Conservation (phyloP, 1,284 basidiomycete species). For the Ustilago sp. region DNA sequence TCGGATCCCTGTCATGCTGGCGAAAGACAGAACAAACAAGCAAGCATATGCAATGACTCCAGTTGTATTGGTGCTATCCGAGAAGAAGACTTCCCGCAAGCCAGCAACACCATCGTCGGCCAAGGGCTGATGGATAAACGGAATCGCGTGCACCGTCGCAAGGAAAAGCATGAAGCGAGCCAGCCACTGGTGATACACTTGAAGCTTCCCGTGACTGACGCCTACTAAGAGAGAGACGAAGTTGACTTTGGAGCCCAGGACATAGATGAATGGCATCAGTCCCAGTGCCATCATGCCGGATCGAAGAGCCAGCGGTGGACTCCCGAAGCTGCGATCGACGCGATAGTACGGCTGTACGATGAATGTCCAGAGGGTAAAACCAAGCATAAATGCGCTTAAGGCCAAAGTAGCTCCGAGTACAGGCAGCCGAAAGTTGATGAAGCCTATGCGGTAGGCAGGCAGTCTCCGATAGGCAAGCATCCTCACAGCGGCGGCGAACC, state of each 20-base stretch:
- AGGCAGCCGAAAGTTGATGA: conserved; percentile 44
- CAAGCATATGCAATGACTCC: conserved; percentile 58
- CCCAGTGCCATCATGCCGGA: conserved; percentile 61
- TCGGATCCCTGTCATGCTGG: conserved; percentile 54
- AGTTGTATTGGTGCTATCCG: conserved; percentile 52
- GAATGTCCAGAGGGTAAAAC: conserved; percentile 53
- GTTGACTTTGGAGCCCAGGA: conserved; percentile 61
- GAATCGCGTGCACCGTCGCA: conserved; percentile 58
- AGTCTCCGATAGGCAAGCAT: conserved; percentile 36
- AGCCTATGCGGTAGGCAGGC: conserved; percentile 26
- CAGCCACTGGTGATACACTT: conserved; percentile 65
- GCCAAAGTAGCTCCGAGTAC: conserved; percentile 43
- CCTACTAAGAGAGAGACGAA: conserved; percentile 61
- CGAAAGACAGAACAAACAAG: conserved; percentile 54
- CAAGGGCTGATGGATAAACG: conserved; percentile 60
- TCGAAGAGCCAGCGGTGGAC: conserved; percentile 59
- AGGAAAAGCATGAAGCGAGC: conserved; percentile 62
- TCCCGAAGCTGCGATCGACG: conserved; percentile 42
- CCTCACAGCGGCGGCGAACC: conserved; percentile 19
- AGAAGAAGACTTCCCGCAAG: conserved; percentile 45
- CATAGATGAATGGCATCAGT: conserved; percentile 63
- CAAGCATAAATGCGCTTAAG: conserved; percentile 45
- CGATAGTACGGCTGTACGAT: conserved; percentile 60
- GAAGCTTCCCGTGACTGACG: conserved; percentile 58
- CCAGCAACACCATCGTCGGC: conserved; percentile 45